Evolutionary conservation across 805 yeast genomes (phyloP).

Genomic region (Hagleromyces aurorensis): DNA sequence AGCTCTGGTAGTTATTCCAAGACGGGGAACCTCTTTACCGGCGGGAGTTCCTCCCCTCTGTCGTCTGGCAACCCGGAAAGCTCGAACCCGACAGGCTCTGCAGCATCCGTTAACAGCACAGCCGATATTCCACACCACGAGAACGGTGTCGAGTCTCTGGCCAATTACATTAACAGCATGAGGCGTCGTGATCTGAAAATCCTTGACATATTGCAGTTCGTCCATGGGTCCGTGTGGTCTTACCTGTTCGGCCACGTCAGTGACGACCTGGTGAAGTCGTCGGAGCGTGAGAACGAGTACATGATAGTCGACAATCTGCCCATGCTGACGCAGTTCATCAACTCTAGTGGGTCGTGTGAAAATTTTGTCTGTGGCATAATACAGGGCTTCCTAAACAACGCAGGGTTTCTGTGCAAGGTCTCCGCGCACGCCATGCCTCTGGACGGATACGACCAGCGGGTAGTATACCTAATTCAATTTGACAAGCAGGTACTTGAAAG

Average conservation of each 20-base stretch:
- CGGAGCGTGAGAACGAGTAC: slow-evolving; percentile 56
- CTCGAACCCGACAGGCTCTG: slow-evolving; percentile 5
- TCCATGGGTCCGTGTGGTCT: slow-evolving; percentile 69
- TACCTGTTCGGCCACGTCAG: slow-evolving; percentile 67
- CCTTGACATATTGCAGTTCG: slow-evolving; percentile 62
- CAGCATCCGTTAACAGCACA: slow-evolving; percentile 3
- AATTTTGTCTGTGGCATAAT: slow-evolving; percentile 83
- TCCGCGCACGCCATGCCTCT: slow-evolving; percentile 71
- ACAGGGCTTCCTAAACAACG: slow-evolving; percentile 68
- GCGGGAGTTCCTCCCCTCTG: slow-evolving; percentile 1
- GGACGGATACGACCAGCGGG: slow-evolving; percentile 48
- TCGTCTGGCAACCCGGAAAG: slow-evolving; percentile 1
- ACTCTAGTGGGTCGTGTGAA: slow-evolving; percentile 70
- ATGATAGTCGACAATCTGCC: slow-evolving; percentile 81
- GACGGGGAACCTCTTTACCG: slow-evolving; percentile 8
- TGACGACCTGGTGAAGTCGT: slow-evolving; percentile 68
- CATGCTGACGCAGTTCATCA: slow-evolving; percentile 54
- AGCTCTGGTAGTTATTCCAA: slow-evolving; percentile 15
- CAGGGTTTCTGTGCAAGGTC: slow-evolving; percentile 65
- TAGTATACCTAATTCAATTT: slow-evolving; percentile 70
- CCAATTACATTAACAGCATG: slow-evolving; percentile 20
- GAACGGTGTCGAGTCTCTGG: slow-evolving; percentile 15
- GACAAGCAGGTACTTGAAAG: slow-evolving; percentile 49
- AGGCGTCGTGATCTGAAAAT: slow-evolving; percentile 51
- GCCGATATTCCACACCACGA: slow-evolving; percentile 6